A percentile compares a stretch with the other conserved stretches of the same genome.
Conservation (phyloP, 768 basidiomycete species). For the Rhizopogon sp. region DNA sequence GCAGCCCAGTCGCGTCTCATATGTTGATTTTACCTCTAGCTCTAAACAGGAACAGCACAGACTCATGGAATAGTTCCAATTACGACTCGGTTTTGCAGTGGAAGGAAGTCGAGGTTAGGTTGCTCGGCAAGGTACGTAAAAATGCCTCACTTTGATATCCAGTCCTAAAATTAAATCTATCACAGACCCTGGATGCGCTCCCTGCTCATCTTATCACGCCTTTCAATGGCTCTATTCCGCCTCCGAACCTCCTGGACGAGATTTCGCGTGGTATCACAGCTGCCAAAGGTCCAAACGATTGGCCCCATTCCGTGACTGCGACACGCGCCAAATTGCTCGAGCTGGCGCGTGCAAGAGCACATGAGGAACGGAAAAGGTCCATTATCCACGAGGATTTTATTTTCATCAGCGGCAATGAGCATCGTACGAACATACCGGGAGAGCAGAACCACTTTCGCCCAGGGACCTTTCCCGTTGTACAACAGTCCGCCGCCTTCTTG, state of each 20-base stretch:
- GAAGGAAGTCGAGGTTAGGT: conserved; percentile 66
- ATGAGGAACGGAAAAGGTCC: conserved; percentile 41
- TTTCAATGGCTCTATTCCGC: conserved; percentile 79
- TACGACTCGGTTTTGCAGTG: conserved; percentile 54
- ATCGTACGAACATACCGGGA: not conserved
- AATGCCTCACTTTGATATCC: not conserved
- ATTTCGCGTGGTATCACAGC: conserved; percentile 73
- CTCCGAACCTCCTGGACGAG: conserved; percentile 83
- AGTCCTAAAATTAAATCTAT: not conserved
- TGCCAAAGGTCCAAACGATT: conserved; percentile 71
- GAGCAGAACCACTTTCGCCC: not conserved
- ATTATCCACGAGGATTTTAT: conserved; percentile 44
- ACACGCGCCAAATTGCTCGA: conserved; percentile 82
- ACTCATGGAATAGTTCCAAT: conserved; percentile 80
- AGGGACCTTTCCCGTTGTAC: too few species aligned
- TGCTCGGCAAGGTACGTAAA: conserved; percentile 58
- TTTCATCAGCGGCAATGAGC: conserved; percentile 6
- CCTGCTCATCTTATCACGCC: conserved; percentile 83
- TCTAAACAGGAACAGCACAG: conserved; percentile 59
- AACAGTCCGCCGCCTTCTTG: too few species aligned
- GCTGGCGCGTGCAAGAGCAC: conserved; percentile 61
- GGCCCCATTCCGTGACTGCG: conserved; percentile 79
- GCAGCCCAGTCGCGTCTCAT: conserved; percentile 49
- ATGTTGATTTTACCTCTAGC: conserved; percentile 41
- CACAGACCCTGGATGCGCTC: conserved; percentile 76